Conservation (phyloP, 768 basidiomycete genomes). For the Lentinula edodes region DNA sequence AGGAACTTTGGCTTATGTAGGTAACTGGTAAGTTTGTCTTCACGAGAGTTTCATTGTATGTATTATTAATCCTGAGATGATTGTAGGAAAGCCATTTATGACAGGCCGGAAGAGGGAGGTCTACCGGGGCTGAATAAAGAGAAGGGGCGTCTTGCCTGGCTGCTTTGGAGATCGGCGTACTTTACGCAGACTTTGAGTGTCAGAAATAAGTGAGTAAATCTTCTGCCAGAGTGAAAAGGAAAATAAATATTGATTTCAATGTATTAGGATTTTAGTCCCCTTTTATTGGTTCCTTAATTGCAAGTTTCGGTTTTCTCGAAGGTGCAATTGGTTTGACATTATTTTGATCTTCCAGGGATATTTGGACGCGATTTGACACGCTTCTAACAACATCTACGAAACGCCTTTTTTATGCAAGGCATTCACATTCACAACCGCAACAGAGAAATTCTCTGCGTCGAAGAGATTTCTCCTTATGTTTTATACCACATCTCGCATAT, state of each 20-base stretch:
- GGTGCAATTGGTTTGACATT: slow-evolving; percentile 4
- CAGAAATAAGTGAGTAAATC: slow-evolving; percentile 55
- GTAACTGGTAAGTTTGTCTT: slow-evolving; percentile 47
- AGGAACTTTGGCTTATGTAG: slow-evolving; percentile 78
- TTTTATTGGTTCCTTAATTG: slow-evolving; percentile 75
- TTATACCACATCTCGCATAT: neutral
- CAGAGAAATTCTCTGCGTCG: too few relatives aligned
- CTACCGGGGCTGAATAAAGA: slow-evolving; percentile 46
- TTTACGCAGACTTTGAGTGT: slow-evolving; percentile 71
- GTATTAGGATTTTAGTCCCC: slow-evolving; percentile 54
- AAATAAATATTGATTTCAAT: neutral
- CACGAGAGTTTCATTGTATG: neutral
- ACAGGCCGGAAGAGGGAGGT: slow-evolving; percentile 46
- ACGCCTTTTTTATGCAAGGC: too few relatives aligned
- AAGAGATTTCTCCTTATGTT: too few relatives aligned
- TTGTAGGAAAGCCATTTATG: slow-evolving; percentile 71
- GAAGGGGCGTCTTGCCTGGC: slow-evolving; percentile 66
- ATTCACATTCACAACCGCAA: too few relatives aligned
- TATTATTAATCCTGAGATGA: neutral
- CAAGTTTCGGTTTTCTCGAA: slow-evolving; percentile 22
- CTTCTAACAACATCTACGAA: slow-evolving; percentile 32
- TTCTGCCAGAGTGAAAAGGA: neutral
- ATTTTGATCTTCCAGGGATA: slow-evolving; percentile 42
- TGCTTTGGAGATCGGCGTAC: slow-evolving; percentile 78
- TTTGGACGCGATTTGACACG: slow-evolving; percentile 71